Conservation (phyloP, 176 grass and related monocot species). For the Musa beccarii region DNA sequence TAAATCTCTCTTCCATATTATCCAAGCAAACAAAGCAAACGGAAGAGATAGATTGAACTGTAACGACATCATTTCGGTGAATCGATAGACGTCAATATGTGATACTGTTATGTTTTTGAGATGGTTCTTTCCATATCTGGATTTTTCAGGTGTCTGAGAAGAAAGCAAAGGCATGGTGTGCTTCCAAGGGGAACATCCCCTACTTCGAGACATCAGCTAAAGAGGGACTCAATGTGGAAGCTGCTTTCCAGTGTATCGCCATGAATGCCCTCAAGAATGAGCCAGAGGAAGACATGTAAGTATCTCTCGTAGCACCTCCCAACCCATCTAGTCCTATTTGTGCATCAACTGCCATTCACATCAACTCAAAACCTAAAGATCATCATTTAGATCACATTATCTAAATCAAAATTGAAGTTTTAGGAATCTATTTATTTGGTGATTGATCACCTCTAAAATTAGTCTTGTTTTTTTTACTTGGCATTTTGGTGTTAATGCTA, state of each 20-base stretch:
- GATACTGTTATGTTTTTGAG: neutral
- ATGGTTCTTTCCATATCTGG: neutral
- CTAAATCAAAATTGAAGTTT: too few relatives aligned
- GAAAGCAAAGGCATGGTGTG: slow-evolving; percentile 70
- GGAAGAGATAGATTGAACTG: neutral
- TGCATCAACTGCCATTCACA: neutral
- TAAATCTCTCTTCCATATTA: neutral
- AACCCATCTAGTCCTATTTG: neutral
- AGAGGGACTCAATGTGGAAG: slow-evolving; percentile 93
- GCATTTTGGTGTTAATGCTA: neutral
- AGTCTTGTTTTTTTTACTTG: neutral
- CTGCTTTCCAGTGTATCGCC: slow-evolving; percentile 84
- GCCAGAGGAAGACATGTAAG: slow-evolving; percentile 62
- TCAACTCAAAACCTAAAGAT: neutral
- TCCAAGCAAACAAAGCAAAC: neutral
- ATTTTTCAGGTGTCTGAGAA: slow-evolving; percentile 13
- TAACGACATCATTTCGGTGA: neutral
- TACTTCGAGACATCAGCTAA: slow-evolving; percentile 96
- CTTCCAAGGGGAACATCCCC: slow-evolving; percentile 44
- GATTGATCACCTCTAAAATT: neutral
- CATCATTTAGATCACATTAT: neutral
- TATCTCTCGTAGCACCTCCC: neutral
- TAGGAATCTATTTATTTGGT: too few relatives aligned
- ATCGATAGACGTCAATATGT: neutral
- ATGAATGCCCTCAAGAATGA: slow-evolving; percentile 96